phyloP scores from a whole-genome alignment of 805 yeast species.

The Danielia oregonensis region DNA sequence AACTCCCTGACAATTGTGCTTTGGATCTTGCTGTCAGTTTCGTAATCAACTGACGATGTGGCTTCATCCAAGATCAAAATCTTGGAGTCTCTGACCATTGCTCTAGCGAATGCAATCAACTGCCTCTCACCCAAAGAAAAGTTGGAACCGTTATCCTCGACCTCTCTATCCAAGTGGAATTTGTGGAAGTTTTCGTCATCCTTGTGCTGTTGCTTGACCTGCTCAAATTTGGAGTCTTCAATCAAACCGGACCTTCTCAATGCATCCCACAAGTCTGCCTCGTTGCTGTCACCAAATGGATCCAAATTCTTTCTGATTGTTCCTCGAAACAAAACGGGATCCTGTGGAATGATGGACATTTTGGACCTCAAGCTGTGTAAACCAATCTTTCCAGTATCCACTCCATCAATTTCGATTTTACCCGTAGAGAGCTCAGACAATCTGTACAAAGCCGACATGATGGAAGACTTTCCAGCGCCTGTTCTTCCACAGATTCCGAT shows the following conservation, averaged over 20 bases:
- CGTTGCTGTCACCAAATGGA: conserved; percentile 52
- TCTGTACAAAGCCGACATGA: conserved; percentile 62
- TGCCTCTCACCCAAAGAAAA: conserved; percentile 77
- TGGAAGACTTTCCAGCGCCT: conserved; percentile 78
- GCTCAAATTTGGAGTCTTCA: conserved; percentile 27
- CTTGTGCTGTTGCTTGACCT: conserved; percentile 17
- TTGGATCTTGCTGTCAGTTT: conserved; percentile 79
- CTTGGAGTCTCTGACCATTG: conserved; percentile 69
- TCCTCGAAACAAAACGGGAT: conserved; percentile 63
- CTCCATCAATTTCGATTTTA: conserved; percentile 51
- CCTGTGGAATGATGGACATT: conserved; percentile 68
- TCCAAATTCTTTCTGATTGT: conserved; percentile 57
- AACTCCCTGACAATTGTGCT: conserved; percentile 72
- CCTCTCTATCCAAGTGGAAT: conserved; percentile 43
- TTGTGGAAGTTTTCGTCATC: conserved; percentile 26
- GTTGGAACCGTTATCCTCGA: conserved; percentile 68
- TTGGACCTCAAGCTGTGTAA: conserved; percentile 52
- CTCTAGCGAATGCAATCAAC: conserved; percentile 77
- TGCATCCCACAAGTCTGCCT: conserved; percentile 56
- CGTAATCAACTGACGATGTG: conserved; percentile 77
- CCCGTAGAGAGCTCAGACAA: conserved; percentile 51
- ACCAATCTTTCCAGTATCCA: conserved; percentile 51
- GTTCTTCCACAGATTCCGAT: conserved; percentile 88
- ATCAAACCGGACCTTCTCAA: conserved; percentile 55
- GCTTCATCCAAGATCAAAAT: conserved; percentile 85